Evolutionary conservation across 23 red algal genomes (phyloP).

Genomic region (Pyropia haitanensis): DNA sequence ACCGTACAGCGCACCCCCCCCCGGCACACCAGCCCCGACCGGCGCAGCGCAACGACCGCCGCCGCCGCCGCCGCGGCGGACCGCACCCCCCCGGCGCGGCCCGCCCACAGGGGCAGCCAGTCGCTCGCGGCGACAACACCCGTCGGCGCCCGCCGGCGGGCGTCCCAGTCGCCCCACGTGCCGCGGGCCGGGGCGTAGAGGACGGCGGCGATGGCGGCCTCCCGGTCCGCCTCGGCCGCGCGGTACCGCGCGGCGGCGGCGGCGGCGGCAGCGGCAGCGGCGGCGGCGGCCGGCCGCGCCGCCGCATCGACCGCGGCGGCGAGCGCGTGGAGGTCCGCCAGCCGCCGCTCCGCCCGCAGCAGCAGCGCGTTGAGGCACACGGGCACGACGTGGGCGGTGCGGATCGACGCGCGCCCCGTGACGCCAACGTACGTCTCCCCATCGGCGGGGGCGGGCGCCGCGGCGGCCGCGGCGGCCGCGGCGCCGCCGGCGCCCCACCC

Average conservation of each 20-base stretch:
- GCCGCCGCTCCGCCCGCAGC: constrained; percentile 25
- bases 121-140: constrained; percentile 26
- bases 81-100: constrained; percentile 4
- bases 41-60: not conserved
- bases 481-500: too few species aligned
- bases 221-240: constrained; percentile 6
- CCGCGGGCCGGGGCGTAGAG: constrained; percentile 32
- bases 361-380: constrained; percentile 79
- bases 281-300: not conserved
- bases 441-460: too few species aligned
- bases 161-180: constrained; percentile 74
- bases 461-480: too few species aligned
- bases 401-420: not conserved
- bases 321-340: constrained; percentile 26
- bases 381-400: constrained; percentile 54
- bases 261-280: not conserved
- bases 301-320: constrained; percentile 1
- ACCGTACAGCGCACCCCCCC: constrained; percentile 56
- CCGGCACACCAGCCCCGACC: constrained; percentile 34
- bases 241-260: constrained; percentile 13
- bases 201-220: constrained; percentile 17
- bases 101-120: constrained; percentile 77
- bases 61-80: not conserved
- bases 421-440: too few species aligned
- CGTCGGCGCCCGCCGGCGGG: constrained; percentile 7